These are phyloP conservation scores for Mycena rosella DNA, from an alignment of 768 basidiomycete species.

Conservation along the genomic window DNA sequence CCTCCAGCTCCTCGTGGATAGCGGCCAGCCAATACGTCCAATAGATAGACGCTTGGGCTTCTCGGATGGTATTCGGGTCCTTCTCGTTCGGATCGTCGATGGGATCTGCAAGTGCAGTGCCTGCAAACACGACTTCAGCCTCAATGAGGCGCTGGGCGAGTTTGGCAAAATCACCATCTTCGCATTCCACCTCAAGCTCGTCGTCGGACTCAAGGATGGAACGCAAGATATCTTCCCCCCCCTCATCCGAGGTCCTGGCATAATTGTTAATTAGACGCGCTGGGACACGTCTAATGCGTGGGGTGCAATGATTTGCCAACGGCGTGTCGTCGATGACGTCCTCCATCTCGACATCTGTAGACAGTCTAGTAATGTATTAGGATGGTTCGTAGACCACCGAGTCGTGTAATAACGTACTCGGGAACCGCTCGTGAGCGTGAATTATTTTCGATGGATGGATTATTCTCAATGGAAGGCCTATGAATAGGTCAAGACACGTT, in stretches of 20 bases:
- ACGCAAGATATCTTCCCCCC: constrained; percentile 16
- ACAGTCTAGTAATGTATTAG: background rate
- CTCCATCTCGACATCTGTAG: constrained; percentile 19
- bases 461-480: constrained; percentile 17
- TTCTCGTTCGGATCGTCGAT: constrained; percentile 29
- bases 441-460: constrained; percentile 14
- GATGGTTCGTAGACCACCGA: too few species aligned
- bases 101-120: constrained; percentile 25
- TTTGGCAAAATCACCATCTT: background rate
- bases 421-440: background rate
- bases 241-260: constrained; percentile 27
- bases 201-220: constrained; percentile 23
- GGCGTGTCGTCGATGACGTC: constrained; percentile 18
- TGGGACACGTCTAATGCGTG: constrained; percentile 12
- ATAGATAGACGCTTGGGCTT: constrained; percentile 42
- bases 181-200: constrained; percentile 22
- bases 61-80: constrained; percentile 29
- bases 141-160: constrained; percentile 21
- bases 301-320: constrained; percentile 5
- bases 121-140: constrained; percentile 15
- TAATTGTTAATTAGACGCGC: constrained; percentile 10
- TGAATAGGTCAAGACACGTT: constrained; percentile 20
- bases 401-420: background rate
- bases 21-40: constrained; percentile 31
- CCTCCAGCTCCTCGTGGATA: constrained; percentile 41